These are phyloP conservation scores for Pyracantha coccinea DNA, from an alignment of 331 rosid genomes.

Conservation along the genomic window DNA sequence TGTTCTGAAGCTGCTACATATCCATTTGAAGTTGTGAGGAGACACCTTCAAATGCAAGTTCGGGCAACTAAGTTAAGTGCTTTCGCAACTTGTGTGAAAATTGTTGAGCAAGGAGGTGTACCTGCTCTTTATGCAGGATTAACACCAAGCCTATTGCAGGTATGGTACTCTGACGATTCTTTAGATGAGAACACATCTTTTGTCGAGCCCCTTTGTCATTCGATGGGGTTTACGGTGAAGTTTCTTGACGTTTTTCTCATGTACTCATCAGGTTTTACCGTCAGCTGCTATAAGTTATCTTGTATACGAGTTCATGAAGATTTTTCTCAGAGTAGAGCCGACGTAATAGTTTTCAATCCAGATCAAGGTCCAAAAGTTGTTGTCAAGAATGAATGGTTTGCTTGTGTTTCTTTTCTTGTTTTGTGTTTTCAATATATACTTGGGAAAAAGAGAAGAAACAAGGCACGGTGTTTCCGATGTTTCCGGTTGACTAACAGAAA, in stretches of 20 bases:
- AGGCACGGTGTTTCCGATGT: background rate
- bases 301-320: slow-evolving; percentile 52
- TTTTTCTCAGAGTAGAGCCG: slow-evolving; percentile 38
- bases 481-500: background rate
- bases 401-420: background rate
- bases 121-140: slow-evolving; percentile 55
- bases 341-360: slow-evolving; percentile 1
- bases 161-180: slow-evolving; percentile 1
- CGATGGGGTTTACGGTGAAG: background rate
- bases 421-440: background rate
- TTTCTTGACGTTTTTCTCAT: background rate
- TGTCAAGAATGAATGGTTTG: background rate
- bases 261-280: slow-evolving; percentile 33
- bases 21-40: slow-evolving; percentile 51
- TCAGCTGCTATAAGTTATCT: slow-evolving; percentile 47
- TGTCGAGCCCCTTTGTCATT: background rate
- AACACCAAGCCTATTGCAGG: slow-evolving; percentile 60
- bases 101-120: slow-evolving; percentile 48
- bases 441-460: background rate
- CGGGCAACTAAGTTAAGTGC: slow-evolving; percentile 27
- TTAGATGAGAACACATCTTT: background rate
- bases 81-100: slow-evolving; percentile 34
- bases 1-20: slow-evolving; percentile 44
- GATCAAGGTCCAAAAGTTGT: background rate
- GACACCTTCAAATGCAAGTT: slow-evolving; percentile 46